Conservation (phyloP, 345 rosid species). For the Arabis hirsuta region DNA sequence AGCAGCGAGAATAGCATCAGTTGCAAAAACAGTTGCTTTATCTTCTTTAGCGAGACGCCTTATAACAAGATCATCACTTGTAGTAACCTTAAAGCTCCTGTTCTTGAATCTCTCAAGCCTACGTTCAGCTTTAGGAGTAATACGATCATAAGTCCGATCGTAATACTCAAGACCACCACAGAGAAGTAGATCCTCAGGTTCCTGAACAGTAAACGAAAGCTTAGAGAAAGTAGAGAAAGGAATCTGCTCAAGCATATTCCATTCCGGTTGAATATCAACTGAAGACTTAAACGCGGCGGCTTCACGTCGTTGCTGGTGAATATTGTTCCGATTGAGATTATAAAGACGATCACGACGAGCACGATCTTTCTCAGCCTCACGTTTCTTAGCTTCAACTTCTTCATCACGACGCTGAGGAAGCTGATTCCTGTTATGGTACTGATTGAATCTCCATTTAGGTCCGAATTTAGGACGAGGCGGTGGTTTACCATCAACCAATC, state of each 20-base stretch:
- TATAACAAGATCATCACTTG: slow-evolving; percentile 94
- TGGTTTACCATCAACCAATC: slow-evolving; percentile 88
- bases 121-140: slow-evolving; percentile 83
- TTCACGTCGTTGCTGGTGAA: slow-evolving; percentile 77
- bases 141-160: slow-evolving; percentile 70
- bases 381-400: slow-evolving; percentile 87
- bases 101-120: slow-evolving; percentile 92
- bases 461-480: slow-evolving; percentile 92
- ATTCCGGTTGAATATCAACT: slow-evolving; percentile 94
- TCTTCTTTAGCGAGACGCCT: slow-evolving; percentile 89
- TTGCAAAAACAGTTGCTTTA: slow-evolving; percentile 90
- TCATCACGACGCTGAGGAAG: slow-evolving; percentile 96
- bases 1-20: slow-evolving; percentile 79
- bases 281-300: slow-evolving; percentile 84
- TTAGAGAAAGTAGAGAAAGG: slow-evolving; percentile 90
- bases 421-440: slow-evolving; percentile 63
- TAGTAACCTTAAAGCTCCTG: slow-evolving; percentile 88
- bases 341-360: slow-evolving; percentile 89
- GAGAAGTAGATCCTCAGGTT: slow-evolving; percentile 79
- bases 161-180: slow-evolving; percentile 85
- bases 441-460: slow-evolving; percentile 88
- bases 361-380: slow-evolving; percentile 93
- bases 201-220: slow-evolving; percentile 72
- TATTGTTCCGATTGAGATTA: slow-evolving; percentile 67
- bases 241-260: slow-evolving; percentile 98